phyloP scores from a whole-genome alignment of 176 grass and related monocot genomes.

The Avena atlantica region DNA sequence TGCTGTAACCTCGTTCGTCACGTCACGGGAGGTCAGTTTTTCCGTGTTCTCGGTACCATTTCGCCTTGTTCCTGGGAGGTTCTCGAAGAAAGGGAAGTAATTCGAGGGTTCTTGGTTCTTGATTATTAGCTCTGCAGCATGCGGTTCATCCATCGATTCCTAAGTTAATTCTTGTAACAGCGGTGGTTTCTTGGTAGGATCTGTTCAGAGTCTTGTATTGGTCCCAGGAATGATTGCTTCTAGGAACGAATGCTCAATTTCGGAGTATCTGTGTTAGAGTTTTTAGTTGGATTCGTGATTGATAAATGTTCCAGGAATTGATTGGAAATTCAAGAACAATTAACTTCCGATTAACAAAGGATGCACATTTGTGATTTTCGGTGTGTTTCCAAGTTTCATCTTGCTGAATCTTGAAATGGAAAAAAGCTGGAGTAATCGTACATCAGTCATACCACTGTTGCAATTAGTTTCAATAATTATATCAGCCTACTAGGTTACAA shows the following conservation, averaged over 20 bases:
- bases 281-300: not conserved
- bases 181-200: conserved; percentile 29
- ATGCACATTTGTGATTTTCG: conserved; percentile 11
- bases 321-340: not conserved
- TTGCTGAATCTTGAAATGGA: not conserved
- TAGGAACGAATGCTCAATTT: not conserved
- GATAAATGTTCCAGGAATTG: conserved; percentile 23
- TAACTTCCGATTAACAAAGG: not conserved
- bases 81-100: conserved; percentile 18
- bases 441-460: not conserved
- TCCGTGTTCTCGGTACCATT: conserved; percentile 18
- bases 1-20: conserved; percentile 55
- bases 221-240: conserved; percentile 14
- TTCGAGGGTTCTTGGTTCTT: conserved; percentile 25
- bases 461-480: conserved; percentile 2
- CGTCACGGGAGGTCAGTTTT: conserved; percentile 50
- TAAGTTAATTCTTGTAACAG: not conserved
- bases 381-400: conserved; percentile 28
- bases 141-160: conserved; percentile 6
- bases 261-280: not conserved
- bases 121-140: not conserved
- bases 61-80: not conserved
- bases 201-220: conserved; percentile 19
- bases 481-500: conserved; percentile 2
- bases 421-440: conserved; percentile 8